A percentile compares a stretch with the other conserved stretches of the same genome.
phyloP scores from a whole-genome alignment of 78 protist species.

The Salpingoeca rosetta region DNA sequence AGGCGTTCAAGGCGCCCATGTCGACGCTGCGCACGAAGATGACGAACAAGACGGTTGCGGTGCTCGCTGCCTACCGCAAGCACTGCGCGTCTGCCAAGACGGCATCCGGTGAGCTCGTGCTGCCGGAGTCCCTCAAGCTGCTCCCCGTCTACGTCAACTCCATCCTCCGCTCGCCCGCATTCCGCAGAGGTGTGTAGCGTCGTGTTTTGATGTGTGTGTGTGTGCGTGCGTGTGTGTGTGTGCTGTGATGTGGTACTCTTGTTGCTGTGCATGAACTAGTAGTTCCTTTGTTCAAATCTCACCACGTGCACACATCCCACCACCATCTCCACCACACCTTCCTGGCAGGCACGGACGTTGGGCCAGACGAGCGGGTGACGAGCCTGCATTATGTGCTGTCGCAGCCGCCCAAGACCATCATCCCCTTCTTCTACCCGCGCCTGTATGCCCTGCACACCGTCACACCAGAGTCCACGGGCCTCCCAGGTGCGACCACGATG shows the following conservation, averaged over 20 bases:
- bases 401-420: neutral
- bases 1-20: no score
- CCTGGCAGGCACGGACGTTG: neutral
- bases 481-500: neutral
- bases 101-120: slow-evolving; percentile 29
- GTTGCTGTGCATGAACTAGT: neutral
- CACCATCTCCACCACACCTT: neutral
- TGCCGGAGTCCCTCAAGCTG: slow-evolving; percentile 61
- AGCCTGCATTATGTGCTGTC: neutral
- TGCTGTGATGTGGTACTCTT: no score
- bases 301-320: neutral
- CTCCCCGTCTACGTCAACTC: slow-evolving; percentile 30
- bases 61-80: slow-evolving; percentile 22
- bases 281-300: neutral
- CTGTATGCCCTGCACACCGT: neutral
- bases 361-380: neutral
- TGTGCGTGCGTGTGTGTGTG: no score
- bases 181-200: neutral
- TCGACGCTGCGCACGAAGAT: no score
- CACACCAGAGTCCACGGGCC: no score
- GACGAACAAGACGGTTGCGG: neutral
- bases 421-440: slow-evolving; percentile 9
- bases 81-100: slow-evolving; percentile 29
- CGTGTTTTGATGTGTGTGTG: no score
- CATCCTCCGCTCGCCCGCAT: neutral